Evolutionary conservation across 2,329 filamentous ascomycete genomes (phyloP).

Genomic region (Diplocarpon rosae): DNA sequence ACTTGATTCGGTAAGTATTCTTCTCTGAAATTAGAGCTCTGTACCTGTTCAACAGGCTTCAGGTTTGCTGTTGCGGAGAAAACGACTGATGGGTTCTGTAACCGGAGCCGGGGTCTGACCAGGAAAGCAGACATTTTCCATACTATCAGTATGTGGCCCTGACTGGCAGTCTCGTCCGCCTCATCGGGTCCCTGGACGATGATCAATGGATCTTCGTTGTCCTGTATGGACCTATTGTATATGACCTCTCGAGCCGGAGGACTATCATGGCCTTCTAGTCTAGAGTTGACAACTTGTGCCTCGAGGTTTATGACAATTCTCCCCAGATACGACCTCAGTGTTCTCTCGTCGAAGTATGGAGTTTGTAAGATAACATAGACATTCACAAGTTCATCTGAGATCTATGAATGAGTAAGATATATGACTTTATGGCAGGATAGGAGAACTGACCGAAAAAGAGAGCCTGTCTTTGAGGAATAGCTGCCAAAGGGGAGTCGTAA

Average conservation of each 20-base stretch:
- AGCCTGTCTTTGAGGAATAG: slow-evolving; percentile 49
- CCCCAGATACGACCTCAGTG: slow-evolving; percentile 46
- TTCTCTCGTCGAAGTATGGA: slow-evolving; percentile 45
- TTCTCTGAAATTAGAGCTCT: slow-evolving; percentile 34
- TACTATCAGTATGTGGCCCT: slow-evolving; percentile 39
- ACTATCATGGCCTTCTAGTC: slow-evolving; percentile 34
- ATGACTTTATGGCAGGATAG: slow-evolving; percentile 22
- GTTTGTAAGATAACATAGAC: slow-evolving; percentile 59
- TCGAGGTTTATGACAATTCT: slow-evolving; percentile 58
- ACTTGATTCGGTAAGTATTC: slow-evolving; percentile 61
- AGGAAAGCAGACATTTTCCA: slow-evolving; percentile 53
- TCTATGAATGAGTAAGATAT: slow-evolving; percentile 40
- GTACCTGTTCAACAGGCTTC: slow-evolving; percentile 37
- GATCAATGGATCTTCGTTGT: slow-evolving; percentile 40
- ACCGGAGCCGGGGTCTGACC: slow-evolving; percentile 47
- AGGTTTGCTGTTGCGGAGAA: slow-evolving; percentile 53
- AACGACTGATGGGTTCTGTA: slow-evolving; percentile 55
- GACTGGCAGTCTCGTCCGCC: slow-evolving; percentile 20
- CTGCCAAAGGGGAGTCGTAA: slow-evolving; percentile 36
- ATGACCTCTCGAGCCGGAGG: slow-evolving; percentile 46
- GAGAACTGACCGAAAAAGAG: slow-evolving; percentile 59
- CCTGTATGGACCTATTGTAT: slow-evolving; percentile 42
- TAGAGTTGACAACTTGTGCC: slow-evolving; percentile 50
- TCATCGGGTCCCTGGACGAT: slow-evolving; percentile 34
- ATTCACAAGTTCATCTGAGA: slow-evolving; percentile 60